Percentiles rank a stretch among this genome's conserved stretches.
Evolutionary conservation across 2,329 filamentous ascomycete species (phyloP).

Genomic region (Cryphonectria radicalis): DNA sequence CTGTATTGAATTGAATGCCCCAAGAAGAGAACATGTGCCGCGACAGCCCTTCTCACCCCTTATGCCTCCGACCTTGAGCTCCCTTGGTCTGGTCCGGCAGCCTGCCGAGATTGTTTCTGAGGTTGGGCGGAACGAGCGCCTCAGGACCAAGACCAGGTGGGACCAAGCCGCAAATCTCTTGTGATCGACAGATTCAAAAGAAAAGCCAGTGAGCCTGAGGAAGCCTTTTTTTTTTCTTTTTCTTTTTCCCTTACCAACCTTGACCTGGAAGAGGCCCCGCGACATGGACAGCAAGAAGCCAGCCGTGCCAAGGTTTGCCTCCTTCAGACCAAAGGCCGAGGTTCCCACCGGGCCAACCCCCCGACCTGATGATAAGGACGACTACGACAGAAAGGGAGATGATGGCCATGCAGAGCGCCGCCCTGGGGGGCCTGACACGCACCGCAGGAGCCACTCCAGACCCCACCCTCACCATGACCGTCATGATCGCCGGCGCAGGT

Average conservation of each 20-base stretch:
- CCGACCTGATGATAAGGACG: background rate
- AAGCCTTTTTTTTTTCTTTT: too few relatives aligned
- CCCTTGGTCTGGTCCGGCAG: background rate
- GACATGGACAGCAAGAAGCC: conserved; percentile 32
- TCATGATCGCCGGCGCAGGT: conserved; percentile 19
- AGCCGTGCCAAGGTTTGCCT: conserved; percentile 39
- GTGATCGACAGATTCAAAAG: background rate
- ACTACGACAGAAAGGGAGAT: background rate
- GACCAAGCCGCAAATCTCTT: background rate
- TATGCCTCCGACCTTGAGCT: background rate
- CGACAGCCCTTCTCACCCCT: background rate
- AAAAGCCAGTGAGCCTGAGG: background rate
- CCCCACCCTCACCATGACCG: conserved; percentile 18
- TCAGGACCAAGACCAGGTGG: background rate
- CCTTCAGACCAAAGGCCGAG: conserved; percentile 29
- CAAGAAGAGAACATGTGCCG: background rate
- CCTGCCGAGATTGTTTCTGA: background rate
- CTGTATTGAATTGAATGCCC: too few relatives aligned
- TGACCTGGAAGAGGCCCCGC: background rate
- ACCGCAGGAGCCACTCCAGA: conserved; percentile 18
- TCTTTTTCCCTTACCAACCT: too few relatives aligned
- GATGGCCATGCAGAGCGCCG: conserved; percentile 17
- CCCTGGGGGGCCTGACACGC: conserved; percentile 3
- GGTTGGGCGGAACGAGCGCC: background rate
- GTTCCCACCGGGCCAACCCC: background rate